Evolutionary conservation across 2,329 filamentous ascomycete genomes (phyloP).

Genomic region (Geosmithia putterillii): DNA sequence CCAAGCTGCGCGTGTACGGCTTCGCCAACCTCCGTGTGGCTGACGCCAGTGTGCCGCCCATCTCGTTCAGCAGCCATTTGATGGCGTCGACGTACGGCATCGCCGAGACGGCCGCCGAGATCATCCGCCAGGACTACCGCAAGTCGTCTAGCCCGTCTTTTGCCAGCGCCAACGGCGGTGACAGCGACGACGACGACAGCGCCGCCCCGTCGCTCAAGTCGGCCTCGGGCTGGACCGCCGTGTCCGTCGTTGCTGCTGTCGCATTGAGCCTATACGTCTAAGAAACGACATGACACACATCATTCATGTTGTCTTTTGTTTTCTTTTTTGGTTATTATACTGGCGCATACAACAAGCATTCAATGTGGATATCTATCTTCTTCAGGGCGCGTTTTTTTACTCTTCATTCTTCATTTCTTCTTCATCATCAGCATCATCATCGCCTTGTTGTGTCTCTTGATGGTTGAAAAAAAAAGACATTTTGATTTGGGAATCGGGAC

Average conservation of each 20-base stretch:
- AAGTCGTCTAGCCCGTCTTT: not conserved
- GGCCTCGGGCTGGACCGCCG: too few relatives aligned
- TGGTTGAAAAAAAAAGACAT: not conserved
- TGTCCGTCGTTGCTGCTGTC: not conserved
- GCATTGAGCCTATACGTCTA: not conserved
- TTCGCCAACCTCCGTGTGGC: slow-evolving; percentile 19
- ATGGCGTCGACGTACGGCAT: not conserved
- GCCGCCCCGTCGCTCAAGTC: too few relatives aligned
- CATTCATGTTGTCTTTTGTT: too few relatives aligned
- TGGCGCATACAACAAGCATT: too few relatives aligned
- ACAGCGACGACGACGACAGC: not conserved
- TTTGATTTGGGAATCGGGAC: not conserved
- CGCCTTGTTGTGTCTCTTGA: too few relatives aligned
- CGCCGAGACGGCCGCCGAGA: not conserved
- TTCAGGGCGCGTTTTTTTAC: not conserved
- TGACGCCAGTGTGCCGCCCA: slow-evolving; percentile 20
- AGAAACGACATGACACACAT: not conserved
- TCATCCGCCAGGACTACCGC: not conserved
- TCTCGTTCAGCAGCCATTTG: slow-evolving; percentile 15
- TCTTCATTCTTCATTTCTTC: not conserved
- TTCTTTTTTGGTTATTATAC: too few relatives aligned
- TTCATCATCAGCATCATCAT: too few relatives aligned
- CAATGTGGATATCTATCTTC: too few relatives aligned
- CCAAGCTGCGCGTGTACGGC: slow-evolving; percentile 18
- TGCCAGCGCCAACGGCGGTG: not conserved